These are phyloP conservation scores for Arthroderma uncinatum DNA, from an alignment of 2,329 filamentous ascomycete species.

Conservation along the genomic window DNA sequence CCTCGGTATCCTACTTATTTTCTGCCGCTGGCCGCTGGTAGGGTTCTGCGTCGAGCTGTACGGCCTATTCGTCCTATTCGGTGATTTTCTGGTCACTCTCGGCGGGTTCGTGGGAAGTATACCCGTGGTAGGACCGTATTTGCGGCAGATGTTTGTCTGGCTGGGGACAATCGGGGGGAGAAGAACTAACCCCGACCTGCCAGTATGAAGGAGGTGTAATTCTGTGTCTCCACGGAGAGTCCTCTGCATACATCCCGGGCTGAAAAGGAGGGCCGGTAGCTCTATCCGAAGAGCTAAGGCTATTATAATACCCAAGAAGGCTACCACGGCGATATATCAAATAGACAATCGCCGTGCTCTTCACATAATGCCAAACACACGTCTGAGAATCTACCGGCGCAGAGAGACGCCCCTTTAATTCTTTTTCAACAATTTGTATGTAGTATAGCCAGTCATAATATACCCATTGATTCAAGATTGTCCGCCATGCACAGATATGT, in stretches of 20 bases:
- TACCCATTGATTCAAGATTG: not conserved
- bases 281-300: too few relatives aligned
- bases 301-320: too few relatives aligned
- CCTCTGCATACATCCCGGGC: too few relatives aligned
- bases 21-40: constrained; percentile 80
- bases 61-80: constrained; percentile 85
- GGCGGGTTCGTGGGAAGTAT: constrained; percentile 74
- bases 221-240: too few relatives aligned
- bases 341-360: too few relatives aligned
- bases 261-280: too few relatives aligned
- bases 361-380: not conserved
- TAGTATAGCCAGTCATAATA: not conserved
- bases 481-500: not conserved
- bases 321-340: too few relatives aligned
- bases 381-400: too few relatives aligned
- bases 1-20: constrained; percentile 68
- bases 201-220: constrained; percentile 14
- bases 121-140: constrained; percentile 76
- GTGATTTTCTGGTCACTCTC: constrained; percentile 90
- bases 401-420: not conserved
- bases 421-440: not conserved
- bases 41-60: constrained; percentile 88
- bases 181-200: constrained; percentile 22
- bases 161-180: constrained; percentile 61
- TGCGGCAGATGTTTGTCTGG: constrained; percentile 62